Evolutionary conservation across 192 early-diverging fungal species (phyloP).

Genomic region (Backusella mclennaniae): DNA sequence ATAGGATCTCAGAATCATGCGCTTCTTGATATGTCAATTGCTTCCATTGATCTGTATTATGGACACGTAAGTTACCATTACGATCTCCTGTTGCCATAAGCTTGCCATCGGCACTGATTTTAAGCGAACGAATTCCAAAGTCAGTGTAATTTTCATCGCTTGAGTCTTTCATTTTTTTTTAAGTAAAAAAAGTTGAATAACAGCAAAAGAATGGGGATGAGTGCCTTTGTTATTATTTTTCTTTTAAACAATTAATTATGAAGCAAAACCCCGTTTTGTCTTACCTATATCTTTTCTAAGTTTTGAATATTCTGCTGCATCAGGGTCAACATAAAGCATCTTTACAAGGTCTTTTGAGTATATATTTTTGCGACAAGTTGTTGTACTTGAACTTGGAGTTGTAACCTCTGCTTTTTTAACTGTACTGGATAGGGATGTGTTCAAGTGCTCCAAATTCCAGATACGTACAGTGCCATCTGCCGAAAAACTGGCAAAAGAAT

Average conservation of each 20-base stretch:
- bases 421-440: neutral
- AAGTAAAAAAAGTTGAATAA: neutral
- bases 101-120: conserved; percentile 60
- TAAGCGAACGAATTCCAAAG: conserved; percentile 69
- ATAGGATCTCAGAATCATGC: conserved; percentile 76
- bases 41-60: conserved; percentile 55
- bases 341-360: conserved; percentile 59
- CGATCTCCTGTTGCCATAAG: conserved; percentile 76
- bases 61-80: conserved; percentile 69
- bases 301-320: conserved; percentile 39
- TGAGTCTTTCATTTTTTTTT: conserved; percentile 7
- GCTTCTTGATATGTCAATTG: conserved; percentile 67
- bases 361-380: conserved; percentile 43
- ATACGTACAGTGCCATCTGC: conserved; percentile 78
- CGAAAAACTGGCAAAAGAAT: conserved; percentile 72
- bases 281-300: conserved; percentile 23
- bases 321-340: conserved; percentile 56
- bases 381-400: conserved; percentile 11
- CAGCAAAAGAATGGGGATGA: neutral
- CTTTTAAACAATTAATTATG: neutral
- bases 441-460: conserved; percentile 64
- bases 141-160: conserved; percentile 43
- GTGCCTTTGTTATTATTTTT: neutral
- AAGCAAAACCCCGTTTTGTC: neutral
- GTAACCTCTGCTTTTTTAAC: neutral